phyloP scores from a whole-genome alignment of 345 rosid species.

The Populus pruinosa region DNA sequence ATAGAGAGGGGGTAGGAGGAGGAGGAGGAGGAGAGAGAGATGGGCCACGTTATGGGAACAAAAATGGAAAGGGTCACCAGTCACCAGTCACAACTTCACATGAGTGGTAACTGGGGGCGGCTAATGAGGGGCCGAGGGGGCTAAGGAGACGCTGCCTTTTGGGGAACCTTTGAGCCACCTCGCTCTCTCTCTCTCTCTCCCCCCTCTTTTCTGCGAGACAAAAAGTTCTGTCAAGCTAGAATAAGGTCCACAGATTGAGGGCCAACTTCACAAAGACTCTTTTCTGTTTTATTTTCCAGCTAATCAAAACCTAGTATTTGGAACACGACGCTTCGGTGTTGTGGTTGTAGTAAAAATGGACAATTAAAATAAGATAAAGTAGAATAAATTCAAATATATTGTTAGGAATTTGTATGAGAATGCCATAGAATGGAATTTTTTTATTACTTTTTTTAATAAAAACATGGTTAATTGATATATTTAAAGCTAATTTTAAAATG shows the following conservation, averaged over 20 bases:
- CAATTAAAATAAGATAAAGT: neutral
- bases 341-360: conserved; percentile 17
- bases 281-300: neutral
- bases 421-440: too few species aligned
- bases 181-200: neutral
- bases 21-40: neutral
- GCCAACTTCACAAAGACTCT: neutral
- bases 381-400: neutral
- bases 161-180: conserved; percentile 48
- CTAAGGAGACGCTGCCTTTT: conserved; percentile 33
- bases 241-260: neutral
- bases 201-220: neutral
- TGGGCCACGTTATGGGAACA: conserved; percentile 8
- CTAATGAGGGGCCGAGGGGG: conserved; percentile 28
- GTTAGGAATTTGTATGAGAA: neutral
- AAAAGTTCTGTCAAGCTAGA: conserved; percentile 13
- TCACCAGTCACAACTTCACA: neutral
- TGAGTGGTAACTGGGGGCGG: conserved; percentile 31
- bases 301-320: neutral
- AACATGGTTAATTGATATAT: too few species aligned
- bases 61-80: conserved; percentile 26
- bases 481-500: too few species aligned
- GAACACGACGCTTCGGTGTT: conserved; percentile 14
- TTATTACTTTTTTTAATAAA: too few species aligned
- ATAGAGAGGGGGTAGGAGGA: neutral